phyloP scores from a whole-genome alignment of 139 green algal genomes.

The Tetradesmus lagerheimii region DNA sequence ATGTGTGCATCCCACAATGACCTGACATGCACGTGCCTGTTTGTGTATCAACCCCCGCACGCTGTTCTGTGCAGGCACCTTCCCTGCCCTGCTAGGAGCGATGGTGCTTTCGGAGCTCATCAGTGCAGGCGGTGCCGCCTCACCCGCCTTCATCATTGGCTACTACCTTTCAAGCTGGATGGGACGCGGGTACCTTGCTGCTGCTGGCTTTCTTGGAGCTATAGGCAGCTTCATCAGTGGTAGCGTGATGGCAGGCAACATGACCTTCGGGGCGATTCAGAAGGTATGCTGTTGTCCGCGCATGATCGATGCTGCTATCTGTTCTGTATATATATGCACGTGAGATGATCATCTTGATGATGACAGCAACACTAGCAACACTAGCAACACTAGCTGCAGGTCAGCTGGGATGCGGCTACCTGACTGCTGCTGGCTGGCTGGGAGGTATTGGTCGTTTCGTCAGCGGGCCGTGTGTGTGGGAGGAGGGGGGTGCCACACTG shows the following conservation, averaged over 20 bases:
- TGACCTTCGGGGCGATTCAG: slow-evolving; percentile 15
- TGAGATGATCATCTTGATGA: too few relatives aligned
- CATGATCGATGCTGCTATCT: not conserved
- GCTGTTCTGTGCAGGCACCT: not conserved
- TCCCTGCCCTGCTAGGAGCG: not conserved
- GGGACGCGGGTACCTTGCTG: slow-evolving; percentile 7
- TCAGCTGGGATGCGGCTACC: too few relatives aligned
- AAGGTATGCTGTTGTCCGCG: not conserved
- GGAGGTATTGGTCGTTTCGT: too few relatives aligned
- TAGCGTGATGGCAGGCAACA: not conserved
- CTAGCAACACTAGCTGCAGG: too few relatives aligned
- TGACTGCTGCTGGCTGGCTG: too few relatives aligned
- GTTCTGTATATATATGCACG: too few relatives aligned
- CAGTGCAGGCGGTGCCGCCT: not conserved
- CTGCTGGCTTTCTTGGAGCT: not conserved
- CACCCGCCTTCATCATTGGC: slow-evolving; percentile 20
- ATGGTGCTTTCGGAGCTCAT: slow-evolving; percentile 17
- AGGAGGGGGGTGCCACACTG: too few relatives aligned
- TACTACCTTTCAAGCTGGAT: slow-evolving; percentile 19
- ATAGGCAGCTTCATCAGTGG: slow-evolving; percentile 16
- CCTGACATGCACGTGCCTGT: too few relatives aligned
- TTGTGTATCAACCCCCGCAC: too few relatives aligned
- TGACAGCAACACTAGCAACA: too few relatives aligned
- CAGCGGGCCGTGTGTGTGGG: too few relatives aligned
- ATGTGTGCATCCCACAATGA: too few relatives aligned